Evolutionary conservation across 2,329 filamentous ascomycete genomes (phyloP), one percentile per base, ranked within the genome.

Genomic region (Karstenula rhodostoma): DNA sequence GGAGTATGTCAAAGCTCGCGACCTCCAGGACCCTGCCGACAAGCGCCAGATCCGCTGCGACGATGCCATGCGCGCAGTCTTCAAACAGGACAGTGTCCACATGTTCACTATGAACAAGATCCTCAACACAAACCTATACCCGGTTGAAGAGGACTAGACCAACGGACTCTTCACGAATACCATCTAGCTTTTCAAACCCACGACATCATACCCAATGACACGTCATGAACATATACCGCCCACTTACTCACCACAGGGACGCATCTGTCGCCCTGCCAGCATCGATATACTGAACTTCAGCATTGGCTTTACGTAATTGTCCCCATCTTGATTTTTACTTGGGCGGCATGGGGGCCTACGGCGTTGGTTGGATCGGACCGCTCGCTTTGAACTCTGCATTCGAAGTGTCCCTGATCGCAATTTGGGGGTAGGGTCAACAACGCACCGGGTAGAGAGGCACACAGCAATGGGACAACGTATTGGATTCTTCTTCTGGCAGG

Each of bases 31-130:
- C 68, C 94, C 94, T 0, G 87, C 78, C 65, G 94, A 99, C 81
- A 94, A 94, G 78, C 91, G 95, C 23, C 93, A 97, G 69, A 99
- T 99, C 65, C 83, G 88, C 29, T 99, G 95, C 80, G 95, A 99
- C 78, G 92, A 96, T 25, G 89, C 88, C 68, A 90, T 99, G 90
- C 89, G 92, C 62, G 90, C 91, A 7, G 91, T 99, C 8, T 99
- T 99, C 82, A 96, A 96, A 78, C 87, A 91, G 73, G 88, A 93
- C 72, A 91, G 87, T 72, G 91, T 99, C 52, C 93, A 98, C 79
- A 99, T 99, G 95, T 99, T 99, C 79, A 94, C 93, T 68, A 98
- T 99, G 94, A 98, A 97, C 83, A 97, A 97, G 83, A 87, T 97
- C 17, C 87, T 98, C 12, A 93, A 92, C 64, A 89, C 90, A 75